phyloP scores from a whole-genome alignment of 495 filamentous ascomycete genomes.

The Oidiodendron maius region DNA sequence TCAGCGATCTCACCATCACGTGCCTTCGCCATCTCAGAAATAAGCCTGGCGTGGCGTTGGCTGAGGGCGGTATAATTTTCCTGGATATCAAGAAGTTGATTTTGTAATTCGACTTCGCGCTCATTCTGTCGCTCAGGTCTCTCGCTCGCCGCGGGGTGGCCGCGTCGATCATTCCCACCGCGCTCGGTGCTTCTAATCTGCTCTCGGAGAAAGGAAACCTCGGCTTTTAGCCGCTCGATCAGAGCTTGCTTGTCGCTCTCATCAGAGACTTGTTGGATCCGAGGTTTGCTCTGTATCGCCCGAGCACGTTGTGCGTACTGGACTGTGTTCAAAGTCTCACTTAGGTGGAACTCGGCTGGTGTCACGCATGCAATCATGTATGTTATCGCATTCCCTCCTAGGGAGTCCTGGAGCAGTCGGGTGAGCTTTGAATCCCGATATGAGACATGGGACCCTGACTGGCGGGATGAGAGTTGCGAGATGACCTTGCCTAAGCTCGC shows the following conservation, averaged over 20 bases:
- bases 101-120: conserved; percentile 84
- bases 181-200: conserved; percentile 67
- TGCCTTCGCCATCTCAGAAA: conserved; percentile 87
- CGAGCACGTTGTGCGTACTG: conserved; percentile 95
- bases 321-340: conserved; percentile 95
- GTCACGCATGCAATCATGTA: conserved; percentile 99
- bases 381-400: conserved; percentile 97
- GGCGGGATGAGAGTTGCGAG: conserved; percentile 88
- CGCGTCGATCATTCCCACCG: conserved; percentile 39
- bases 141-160: conserved; percentile 55
- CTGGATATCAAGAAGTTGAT: conserved; percentile 85
- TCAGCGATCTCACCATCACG: conserved; percentile 57
- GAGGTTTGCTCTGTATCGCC: conserved; percentile 94
- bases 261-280: conserved; percentile 85
- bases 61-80: conserved; percentile 92
- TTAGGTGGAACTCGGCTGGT: conserved; percentile 93
- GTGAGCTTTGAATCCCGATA: conserved; percentile 98
- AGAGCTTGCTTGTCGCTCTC: conserved; percentile 92
- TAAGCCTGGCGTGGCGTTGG: conserved; percentile 87
- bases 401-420: conserved; percentile 89
- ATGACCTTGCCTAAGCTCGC: conserved; percentile 97
- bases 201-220: conserved; percentile 89
- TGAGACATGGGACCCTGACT: conserved; percentile 86
- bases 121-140: conserved; percentile 77
- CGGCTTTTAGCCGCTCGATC: conserved; percentile 89